Percentiles rank a stretch among this genome's conserved stretches.
Conservation (phyloP, 2,329 filamentous ascomycete species). For the Fusarium virguliforme region DNA sequence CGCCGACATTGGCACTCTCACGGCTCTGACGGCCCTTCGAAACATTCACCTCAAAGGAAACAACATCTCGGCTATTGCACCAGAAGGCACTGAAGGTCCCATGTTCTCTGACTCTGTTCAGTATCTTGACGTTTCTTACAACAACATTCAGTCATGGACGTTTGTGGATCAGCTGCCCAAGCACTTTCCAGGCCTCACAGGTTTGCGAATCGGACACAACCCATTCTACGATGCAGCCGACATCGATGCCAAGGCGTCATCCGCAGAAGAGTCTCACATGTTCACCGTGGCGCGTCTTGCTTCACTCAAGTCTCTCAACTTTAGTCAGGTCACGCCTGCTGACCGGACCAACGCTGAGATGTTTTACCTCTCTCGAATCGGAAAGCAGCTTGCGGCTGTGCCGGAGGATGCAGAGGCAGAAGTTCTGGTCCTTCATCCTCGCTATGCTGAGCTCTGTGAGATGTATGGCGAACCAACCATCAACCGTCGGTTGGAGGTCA, state of each 20-base stretch:
- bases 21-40: constrained; percentile 67
- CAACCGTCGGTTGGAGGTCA: constrained; percentile 70
- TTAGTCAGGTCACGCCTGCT: constrained; percentile 77
- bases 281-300: constrained; percentile 84
- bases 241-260: constrained; percentile 61
- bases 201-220: constrained; percentile 87
- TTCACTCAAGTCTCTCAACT: constrained; percentile 79
- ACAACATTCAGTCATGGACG: constrained; percentile 77
- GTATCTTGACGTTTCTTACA: constrained; percentile 83
- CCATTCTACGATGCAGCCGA: constrained; percentile 78
- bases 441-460: constrained; percentile 82
- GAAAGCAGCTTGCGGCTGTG: constrained; percentile 77
- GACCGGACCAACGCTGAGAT: constrained; percentile 92
- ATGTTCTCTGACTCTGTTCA: constrained; percentile 70
- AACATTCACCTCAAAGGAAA: constrained; percentile 84
- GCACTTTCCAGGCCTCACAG: constrained; percentile 80
- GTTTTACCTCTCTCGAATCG: constrained; percentile 92
- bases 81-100: constrained; percentile 53
- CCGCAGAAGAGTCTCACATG: constrained; percentile 89
- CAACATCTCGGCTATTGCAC: constrained; percentile 68
- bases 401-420: constrained; percentile 67
- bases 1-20: constrained; percentile 70
- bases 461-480: constrained; percentile 82
- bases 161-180: constrained; percentile 80
- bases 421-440: constrained; percentile 76